Evolutionary conservation across 345 rosid species (phyloP), one percentile per base, ranked within the genome.

Genomic region (Populus alba): DNA sequence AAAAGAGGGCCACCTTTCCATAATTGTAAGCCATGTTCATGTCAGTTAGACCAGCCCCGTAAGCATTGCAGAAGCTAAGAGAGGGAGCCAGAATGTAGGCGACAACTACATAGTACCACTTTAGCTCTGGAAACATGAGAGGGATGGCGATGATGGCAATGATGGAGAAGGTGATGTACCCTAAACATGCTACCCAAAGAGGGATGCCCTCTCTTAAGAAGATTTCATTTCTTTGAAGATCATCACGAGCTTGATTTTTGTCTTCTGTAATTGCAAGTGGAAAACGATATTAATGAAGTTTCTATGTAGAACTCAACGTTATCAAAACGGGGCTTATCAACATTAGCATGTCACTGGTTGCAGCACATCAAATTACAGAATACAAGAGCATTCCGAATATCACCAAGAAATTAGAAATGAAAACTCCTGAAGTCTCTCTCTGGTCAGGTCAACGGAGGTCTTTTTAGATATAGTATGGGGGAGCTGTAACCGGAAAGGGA

Each of bases 1-100:
- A 84, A 66, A 96, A 94, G 63, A 96, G 94, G 0, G 97, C 97
- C 0, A 93, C 97, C 85, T 96, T 92, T 38, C 98, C 99, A 9
- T 96, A 94, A 75, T 92, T 96, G 80, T 88, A 94, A 62, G 94
- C 94, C 98, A 96, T 92, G 89, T 94, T 96, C 95, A 96, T 94
- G 86, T 94, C 99, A 0, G 98, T 96, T 39, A 94, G 87, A 12
- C 99, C 98, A 6, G 97, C 97, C 1, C 99, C 97, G 20, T 96
- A 96, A 0, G 99, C 99, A 61, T 96, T 96, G 86, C 99, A 94
- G 87, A 92, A 96, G 84, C 98, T 87, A 35, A 96, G 93, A 77
- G 90, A 84, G 2, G 99, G 99, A 0, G 99, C 98, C 0, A 94
- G 88, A 61, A 89, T 80, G 86, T 96, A 96, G 13, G 98, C 99